Evolutionary conservation across 805 yeast genomes (phyloP).

Genomic region (Teunomyces aglyptinius): DNA sequence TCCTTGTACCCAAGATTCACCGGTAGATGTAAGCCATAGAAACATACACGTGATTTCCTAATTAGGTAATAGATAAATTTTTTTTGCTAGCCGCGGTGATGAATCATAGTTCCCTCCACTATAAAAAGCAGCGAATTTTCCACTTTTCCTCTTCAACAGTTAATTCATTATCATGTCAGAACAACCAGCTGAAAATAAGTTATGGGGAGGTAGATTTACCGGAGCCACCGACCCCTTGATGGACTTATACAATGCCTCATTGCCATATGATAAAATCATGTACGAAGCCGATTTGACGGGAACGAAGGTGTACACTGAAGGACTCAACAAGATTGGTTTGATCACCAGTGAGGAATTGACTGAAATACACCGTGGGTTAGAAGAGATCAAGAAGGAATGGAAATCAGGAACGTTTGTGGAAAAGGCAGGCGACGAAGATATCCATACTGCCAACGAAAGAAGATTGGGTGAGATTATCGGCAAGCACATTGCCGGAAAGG

Average conservation of each 20-base stretch:
- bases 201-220: slow-evolving; percentile 99
- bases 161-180: slow-evolving; percentile 24
- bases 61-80: slow-evolving; percentile 8
- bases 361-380: slow-evolving; percentile 83
- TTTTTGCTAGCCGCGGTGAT: slow-evolving; percentile 21
- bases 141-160: slow-evolving; percentile 1
- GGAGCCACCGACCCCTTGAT: slow-evolving; percentile 96
- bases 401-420: slow-evolving; percentile 60
- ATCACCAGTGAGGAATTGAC: slow-evolving; percentile 68
- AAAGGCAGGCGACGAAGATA: slow-evolving; percentile 92
- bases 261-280: slow-evolving; percentile 95
- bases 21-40: slow-evolving; percentile 93
- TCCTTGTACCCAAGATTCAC: slow-evolving; percentile 96
- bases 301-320: slow-evolving; percentile 88
- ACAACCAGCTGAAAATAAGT: slow-evolving; percentile 63
- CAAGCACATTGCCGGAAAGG: slow-evolving; percentile 90
- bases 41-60: slow-evolving; percentile 6
- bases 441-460: slow-evolving; percentile 98
- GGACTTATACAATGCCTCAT: slow-evolving; percentile 95
- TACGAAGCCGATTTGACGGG: slow-evolving; percentile 92
- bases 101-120: slow-evolving; percentile 11
- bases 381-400: slow-evolving; percentile 79
- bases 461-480: slow-evolving; percentile 96
- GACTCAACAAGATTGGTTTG: slow-evolving; percentile 75
- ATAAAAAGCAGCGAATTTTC: slow-evolving; percentile 1